Percentiles rank a stretch among this genome's conserved stretches.
Evolutionary conservation across 2,329 filamentous ascomycete genomes (phyloP).

Genomic region (Neonectria magnoliae): DNA sequence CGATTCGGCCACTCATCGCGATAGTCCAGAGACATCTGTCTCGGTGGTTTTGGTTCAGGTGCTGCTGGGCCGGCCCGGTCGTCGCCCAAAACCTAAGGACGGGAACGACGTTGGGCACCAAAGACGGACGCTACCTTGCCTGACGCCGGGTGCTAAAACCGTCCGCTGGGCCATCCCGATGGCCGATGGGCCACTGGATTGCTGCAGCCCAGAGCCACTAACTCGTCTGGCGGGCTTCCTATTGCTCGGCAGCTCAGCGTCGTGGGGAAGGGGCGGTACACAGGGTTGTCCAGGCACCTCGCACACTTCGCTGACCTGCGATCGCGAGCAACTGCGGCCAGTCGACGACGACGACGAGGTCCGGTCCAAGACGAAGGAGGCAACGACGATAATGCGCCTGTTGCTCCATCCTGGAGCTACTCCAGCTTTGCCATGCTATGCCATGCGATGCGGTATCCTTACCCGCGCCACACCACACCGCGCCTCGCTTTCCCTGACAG

Average conservation of each 20-base stretch:
- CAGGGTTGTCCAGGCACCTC: conserved; percentile 12
- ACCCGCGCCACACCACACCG: neutral
- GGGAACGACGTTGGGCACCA: conserved; percentile 42
- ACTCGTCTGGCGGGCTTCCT: conserved; percentile 38
- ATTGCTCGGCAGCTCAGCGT: conserved; percentile 35
- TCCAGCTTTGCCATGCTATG: conserved; percentile 23
- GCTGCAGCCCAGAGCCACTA: conserved; percentile 41
- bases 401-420: conserved; percentile 16
- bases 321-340: conserved; percentile 19
- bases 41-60: conserved; percentile 35
- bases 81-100: conserved; percentile 33
- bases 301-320: conserved; percentile 23
- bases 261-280: conserved; percentile 34
- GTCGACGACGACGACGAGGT: conserved; percentile 10
- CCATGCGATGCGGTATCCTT: conserved; percentile 11
- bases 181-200: conserved; percentile 32
- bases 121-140: conserved; percentile 39
- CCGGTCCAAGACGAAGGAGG: conserved; percentile 6
- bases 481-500: conserved; percentile 14
- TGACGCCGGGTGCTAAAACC: conserved; percentile 27
- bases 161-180: conserved; percentile 29
- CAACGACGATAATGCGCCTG: conserved; percentile 20
- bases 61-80: conserved; percentile 42
- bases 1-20: conserved; percentile 22
- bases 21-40: conserved; percentile 27